These are phyloP conservation scores for Aristolochia californica DNA, from an alignment of 164 flowering plant genomes.

Conservation along the genomic window DNA sequence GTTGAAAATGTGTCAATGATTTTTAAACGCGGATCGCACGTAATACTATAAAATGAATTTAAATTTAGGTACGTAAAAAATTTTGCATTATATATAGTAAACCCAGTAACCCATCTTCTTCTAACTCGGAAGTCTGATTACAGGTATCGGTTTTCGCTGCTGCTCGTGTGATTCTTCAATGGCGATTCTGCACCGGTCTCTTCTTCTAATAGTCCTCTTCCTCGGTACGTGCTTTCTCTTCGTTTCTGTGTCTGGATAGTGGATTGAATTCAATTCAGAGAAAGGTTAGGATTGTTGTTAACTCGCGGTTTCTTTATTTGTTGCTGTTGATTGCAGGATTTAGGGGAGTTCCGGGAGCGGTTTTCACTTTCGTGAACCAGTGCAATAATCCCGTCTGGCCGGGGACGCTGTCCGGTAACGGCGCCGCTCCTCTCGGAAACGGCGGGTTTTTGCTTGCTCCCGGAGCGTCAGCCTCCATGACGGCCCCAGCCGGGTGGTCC, in stretches of 20 bases:
- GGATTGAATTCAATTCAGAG: not conserved
- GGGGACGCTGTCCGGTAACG: constrained; percentile 64
- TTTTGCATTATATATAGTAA: not conserved
- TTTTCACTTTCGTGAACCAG: constrained; percentile 49
- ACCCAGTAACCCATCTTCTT: not conserved
- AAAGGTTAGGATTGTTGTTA: not conserved
- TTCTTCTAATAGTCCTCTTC: not conserved
- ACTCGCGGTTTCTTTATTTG: not conserved
- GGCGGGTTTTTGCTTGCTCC: constrained; percentile 54
- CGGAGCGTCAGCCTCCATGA: constrained; percentile 34
- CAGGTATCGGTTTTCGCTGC: not conserved
- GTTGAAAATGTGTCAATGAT: no score
- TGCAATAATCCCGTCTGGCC: constrained; percentile 80
- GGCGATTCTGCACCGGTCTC: not conserved
- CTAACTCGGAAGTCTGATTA: not conserved
- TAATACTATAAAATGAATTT: no score
- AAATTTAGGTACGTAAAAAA: no score
- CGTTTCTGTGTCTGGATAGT: not conserved
- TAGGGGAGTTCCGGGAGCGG: constrained; percentile 27
- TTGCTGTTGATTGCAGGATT: not conserved
- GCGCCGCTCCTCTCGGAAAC: constrained; percentile 27
- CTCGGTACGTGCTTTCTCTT: not conserved
- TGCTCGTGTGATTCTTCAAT: not conserved
- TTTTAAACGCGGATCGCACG: no score
- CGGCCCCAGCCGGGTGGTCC: constrained; percentile 74